These are phyloP conservation scores for Penicillium silybi DNA, from an alignment of 495 filamentous ascomycete genomes.

Conservation along the genomic window DNA sequence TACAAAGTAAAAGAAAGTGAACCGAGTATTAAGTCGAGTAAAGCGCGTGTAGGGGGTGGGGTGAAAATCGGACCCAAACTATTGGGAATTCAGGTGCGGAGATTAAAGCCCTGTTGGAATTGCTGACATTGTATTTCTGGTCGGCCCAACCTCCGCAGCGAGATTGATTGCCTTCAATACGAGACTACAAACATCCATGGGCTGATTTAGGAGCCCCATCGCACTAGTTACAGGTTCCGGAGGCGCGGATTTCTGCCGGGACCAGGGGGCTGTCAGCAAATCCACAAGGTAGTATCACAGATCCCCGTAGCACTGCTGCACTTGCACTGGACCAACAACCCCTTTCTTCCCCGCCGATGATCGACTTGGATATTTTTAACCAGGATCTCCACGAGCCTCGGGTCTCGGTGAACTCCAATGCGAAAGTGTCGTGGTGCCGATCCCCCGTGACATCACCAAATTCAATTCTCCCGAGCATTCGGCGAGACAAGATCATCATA, in stretches of 20 bases:
- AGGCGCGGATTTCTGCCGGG: slow-evolving; percentile 2
- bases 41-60: slow-evolving; percentile 6
- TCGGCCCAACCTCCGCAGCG: slow-evolving; percentile 2
- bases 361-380: slow-evolving; percentile 17
- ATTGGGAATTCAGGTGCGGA: slow-evolving; percentile 25
- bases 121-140: not conserved
- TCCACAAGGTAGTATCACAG: slow-evolving; percentile 5
- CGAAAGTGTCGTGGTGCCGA: not conserved
- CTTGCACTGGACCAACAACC: slow-evolving; percentile 1
- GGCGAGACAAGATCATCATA: not conserved
- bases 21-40: not conserved
- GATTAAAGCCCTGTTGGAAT: slow-evolving; percentile 21
- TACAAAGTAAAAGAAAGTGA: not conserved
- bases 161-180: slow-evolving; percentile 15
- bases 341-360: slow-evolving; percentile 9
- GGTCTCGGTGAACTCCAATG: slow-evolving; percentile 11
- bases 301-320: slow-evolving; percentile 1
- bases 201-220: slow-evolving; percentile 9
- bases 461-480: not conserved
- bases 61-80: slow-evolving; percentile 20
- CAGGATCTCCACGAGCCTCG: slow-evolving; percentile 15
- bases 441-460: slow-evolving; percentile 1
- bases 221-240: not conserved
- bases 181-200: slow-evolving; percentile 2
- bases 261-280: not conserved